A percentile compares a stretch with the other conserved stretches of the same genome.
Conservation (phyloP, 441 rosid genomes). For the Populus hybrid region DNA sequence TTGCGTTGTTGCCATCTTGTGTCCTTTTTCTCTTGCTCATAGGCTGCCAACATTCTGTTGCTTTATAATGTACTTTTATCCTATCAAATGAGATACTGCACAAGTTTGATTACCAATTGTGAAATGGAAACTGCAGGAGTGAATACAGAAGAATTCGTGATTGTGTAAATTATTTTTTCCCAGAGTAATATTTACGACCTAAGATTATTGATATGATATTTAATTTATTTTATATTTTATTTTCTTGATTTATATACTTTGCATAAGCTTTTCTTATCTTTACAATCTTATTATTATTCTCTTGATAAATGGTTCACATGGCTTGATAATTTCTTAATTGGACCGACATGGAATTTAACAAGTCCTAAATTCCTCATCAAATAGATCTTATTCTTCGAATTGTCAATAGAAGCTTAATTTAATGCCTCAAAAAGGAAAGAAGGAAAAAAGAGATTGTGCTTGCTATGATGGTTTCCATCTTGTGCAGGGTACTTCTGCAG, state of each 20-base stretch:
- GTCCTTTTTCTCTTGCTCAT: background rate
- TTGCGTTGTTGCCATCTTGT: background rate
- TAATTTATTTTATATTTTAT: too few relatives aligned
- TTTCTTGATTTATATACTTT: too few relatives aligned
- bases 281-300: too few relatives aligned
- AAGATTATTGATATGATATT: background rate
- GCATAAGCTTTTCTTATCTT: too few relatives aligned
- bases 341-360: too few relatives aligned
- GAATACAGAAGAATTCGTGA: background rate
- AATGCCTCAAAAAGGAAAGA: background rate
- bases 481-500: conserved; percentile 28
- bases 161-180: background rate
- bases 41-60: background rate
- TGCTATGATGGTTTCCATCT: background rate
- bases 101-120: background rate
- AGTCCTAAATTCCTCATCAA: too few relatives aligned
- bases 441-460: background rate
- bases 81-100: too few relatives aligned
- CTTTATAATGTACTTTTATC: background rate
- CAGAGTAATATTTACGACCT: background rate
- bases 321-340: too few relatives aligned
- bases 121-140: background rate
- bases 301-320: too few relatives aligned
- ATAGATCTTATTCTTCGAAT: background rate
- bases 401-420: background rate